phyloP scores from a whole-genome alignment of 2,329 filamentous ascomycete genomes.

The Colletotrichum melonis region DNA sequence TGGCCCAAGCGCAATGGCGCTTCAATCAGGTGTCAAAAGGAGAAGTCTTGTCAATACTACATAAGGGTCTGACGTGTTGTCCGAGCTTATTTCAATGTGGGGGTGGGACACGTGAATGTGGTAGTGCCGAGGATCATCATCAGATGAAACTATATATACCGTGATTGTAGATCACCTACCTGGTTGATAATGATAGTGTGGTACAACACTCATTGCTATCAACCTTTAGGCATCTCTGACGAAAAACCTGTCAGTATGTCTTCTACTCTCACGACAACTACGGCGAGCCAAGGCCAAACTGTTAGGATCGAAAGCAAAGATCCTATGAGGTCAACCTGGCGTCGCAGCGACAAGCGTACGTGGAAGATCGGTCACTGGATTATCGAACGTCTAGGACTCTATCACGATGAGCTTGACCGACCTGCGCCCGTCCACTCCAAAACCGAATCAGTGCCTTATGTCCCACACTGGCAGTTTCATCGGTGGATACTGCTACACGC shows the following conservation, averaged over 20 bases:
- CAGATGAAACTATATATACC: constrained; percentile 25
- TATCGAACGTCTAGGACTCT: constrained; percentile 44
- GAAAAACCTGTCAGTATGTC: not conserved
- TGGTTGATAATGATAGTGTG: too few relatives aligned
- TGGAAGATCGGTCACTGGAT: constrained; percentile 48
- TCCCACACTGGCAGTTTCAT: constrained; percentile 49
- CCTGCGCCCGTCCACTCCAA: constrained; percentile 52
- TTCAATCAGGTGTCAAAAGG: not conserved
- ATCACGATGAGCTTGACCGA: constrained; percentile 43
- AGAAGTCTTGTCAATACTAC: not conserved
- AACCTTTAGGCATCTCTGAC: not conserved
- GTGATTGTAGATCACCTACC: not conserved
- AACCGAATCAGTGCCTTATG: constrained; percentile 52
- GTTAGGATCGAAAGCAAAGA: constrained; percentile 40
- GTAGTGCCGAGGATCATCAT: constrained; percentile 15
- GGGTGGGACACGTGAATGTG: constrained; percentile 20
- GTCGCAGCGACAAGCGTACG: constrained; percentile 38
- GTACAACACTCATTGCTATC: too few relatives aligned
- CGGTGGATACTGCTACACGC: constrained; percentile 53
- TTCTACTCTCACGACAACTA: not conserved
- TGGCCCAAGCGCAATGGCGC: not conserved
- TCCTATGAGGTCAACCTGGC: constrained; percentile 56
- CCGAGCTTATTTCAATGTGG: constrained; percentile 2
- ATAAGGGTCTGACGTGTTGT: not conserved
- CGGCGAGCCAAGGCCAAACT: not conserved